phyloP scores from a whole-genome alignment of 371 early-diverging fungal species.

The Mortierella sp. region DNA sequence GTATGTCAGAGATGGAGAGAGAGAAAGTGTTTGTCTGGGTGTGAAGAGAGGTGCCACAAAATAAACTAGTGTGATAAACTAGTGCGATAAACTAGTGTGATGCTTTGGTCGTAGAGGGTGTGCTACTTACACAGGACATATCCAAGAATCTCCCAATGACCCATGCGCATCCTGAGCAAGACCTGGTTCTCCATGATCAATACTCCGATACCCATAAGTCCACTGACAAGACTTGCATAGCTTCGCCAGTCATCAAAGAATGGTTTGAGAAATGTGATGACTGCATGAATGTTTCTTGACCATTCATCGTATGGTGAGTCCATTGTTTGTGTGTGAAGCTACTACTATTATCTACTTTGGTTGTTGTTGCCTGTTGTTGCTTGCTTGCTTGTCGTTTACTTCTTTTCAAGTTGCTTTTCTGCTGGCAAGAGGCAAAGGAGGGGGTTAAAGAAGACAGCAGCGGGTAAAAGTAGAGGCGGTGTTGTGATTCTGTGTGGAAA shows the following conservation, averaged over 20 bases:
- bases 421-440: too few relatives aligned
- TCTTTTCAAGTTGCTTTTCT: too few relatives aligned
- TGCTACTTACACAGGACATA: conserved; percentile 45
- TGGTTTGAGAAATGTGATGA: conserved; percentile 53
- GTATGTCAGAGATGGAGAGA: background rate
- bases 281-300: conserved; percentile 52
- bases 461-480: too few relatives aligned
- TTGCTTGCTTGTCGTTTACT: background rate
- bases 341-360: too few relatives aligned
- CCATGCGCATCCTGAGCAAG: conserved; percentile 51
- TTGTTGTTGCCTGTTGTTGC: background rate
- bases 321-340: conserved; percentile 12
- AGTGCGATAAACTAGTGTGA: background rate
- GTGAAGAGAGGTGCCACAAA: background rate
- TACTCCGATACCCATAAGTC: conserved; percentile 51
- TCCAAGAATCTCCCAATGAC: conserved; percentile 50
- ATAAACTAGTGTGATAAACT: background rate
- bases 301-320: conserved; percentile 57
- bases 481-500: too few relatives aligned
- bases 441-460: too few relatives aligned
- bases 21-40: background rate
- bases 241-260: conserved; percentile 57
- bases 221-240: conserved; percentile 42
- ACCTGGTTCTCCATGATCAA: conserved; percentile 57
- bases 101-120: too few relatives aligned